phyloP scores from a whole-genome alignment of 148 eudicot species.

The Nepenthes mirabilis region DNA sequence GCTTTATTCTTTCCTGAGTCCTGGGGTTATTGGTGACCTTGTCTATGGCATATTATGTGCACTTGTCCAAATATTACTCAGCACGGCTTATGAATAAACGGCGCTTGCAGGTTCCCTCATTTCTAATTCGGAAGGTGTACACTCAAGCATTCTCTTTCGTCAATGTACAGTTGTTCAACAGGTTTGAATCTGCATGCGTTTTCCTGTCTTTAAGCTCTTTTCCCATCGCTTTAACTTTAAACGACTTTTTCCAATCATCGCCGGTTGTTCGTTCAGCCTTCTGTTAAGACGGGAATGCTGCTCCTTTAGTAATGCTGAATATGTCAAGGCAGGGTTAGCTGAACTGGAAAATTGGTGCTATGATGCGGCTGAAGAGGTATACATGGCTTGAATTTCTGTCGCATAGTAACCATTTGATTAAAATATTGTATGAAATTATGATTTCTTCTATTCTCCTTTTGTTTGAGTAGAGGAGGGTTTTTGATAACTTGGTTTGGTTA shows the following conservation, averaged over 20 bases:
- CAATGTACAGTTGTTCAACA: slow-evolving; percentile 88
- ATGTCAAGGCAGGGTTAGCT: slow-evolving; percentile 46
- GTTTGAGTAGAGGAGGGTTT: no score
- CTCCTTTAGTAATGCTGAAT: slow-evolving; percentile 54
- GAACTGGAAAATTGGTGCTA: slow-evolving; percentile 46
- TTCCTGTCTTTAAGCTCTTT: not conserved
- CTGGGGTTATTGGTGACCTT: no score
- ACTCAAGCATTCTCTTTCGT: slow-evolving; percentile 79
- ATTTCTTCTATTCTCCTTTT: no score
- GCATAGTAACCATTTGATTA: not conserved
- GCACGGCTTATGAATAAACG: not conserved
- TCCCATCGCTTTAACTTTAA: slow-evolving; percentile 3
- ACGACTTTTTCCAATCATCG: slow-evolving; percentile 5
- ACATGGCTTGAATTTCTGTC: slow-evolving; percentile 1
- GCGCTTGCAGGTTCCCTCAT: slow-evolving; percentile 64
- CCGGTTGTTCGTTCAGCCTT: slow-evolving; percentile 30
- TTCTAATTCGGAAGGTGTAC: slow-evolving; percentile 72
- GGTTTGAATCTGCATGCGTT: slow-evolving; percentile 27
- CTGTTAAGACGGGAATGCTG: slow-evolving; percentile 60
- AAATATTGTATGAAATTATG: no score
- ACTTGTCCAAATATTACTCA: no score
- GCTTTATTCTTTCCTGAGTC: no score
- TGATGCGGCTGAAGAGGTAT: slow-evolving; percentile 74
- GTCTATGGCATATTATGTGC: no score
- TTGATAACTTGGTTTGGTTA: no score